phyloP scores from a whole-genome alignment of 228 moss, liverwort and hornwort species.

The Sphagnum fallax region DNA sequence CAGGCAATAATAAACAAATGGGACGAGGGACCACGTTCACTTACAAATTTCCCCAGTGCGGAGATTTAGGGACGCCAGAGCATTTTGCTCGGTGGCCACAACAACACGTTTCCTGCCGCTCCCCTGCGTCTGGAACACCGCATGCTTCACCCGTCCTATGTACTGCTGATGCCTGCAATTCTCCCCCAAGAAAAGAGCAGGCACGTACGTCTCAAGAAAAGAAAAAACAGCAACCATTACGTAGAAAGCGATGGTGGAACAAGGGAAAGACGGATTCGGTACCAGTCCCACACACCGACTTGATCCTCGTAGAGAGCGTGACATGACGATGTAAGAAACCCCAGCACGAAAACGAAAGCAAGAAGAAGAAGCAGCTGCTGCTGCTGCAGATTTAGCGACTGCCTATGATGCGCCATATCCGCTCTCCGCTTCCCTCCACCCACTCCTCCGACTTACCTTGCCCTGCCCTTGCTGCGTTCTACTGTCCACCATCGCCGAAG shows the following conservation, averaged over 20 bases:
- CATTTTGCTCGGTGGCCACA: conserved; percentile 78
- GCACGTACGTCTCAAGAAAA: background rate
- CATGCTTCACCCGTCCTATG: conserved; percentile 81
- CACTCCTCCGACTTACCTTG: background rate
- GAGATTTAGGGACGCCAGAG: conserved; percentile 77
- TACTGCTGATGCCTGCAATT: conserved; percentile 87
- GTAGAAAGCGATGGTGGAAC: background rate
- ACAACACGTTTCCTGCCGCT: conserved; percentile 83
- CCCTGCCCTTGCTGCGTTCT: conserved; percentile 1
- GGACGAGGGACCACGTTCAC: conserved; percentile 6
- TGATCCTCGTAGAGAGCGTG: conserved; percentile 81
- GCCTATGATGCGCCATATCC: conserved; percentile 11
- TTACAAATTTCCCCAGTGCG: conserved; percentile 92
- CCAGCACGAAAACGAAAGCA: background rate
- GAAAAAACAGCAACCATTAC: background rate
- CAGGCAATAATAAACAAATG: background rate
- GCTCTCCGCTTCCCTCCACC: conserved; percentile 15
- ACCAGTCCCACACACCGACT: conserved; percentile 94
- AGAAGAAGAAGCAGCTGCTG: conserved; percentile 8
- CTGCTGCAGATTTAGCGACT: no score
- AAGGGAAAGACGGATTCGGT: background rate
- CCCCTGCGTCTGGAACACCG: conserved; percentile 84
- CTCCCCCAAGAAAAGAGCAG: background rate
- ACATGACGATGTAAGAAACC: conserved; percentile 28
- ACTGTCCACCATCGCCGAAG: conserved; percentile 1